These are phyloP conservation scores for Nasturtium officinale DNA, from an alignment of 345 rosid species.

Conservation along the genomic window DNA sequence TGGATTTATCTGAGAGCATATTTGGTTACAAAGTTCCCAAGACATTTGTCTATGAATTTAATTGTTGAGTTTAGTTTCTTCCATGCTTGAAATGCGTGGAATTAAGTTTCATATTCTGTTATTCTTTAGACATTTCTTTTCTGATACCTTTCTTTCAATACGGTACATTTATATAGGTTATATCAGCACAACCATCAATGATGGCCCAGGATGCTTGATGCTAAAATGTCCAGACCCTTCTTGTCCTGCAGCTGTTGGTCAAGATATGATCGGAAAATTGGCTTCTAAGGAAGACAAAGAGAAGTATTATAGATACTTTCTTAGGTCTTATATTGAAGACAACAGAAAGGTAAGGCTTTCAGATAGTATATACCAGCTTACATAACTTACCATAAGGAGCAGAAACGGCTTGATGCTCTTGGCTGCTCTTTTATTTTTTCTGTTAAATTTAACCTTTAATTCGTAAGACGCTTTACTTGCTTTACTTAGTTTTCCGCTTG, in stretches of 20 bases:
- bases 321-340: conserved; percentile 77
- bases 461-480: conserved; percentile 14
- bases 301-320: conserved; percentile 40
- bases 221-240: conserved; percentile 41
- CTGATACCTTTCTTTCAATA: conserved; percentile 5
- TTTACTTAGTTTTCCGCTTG: neutral
- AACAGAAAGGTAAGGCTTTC: conserved; percentile 65
- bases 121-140: neutral
- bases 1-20: conserved; percentile 6
- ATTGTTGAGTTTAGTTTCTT: conserved; percentile 10
- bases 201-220: conserved; percentile 45
- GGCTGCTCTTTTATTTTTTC: neutral
- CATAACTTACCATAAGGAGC: neutral
- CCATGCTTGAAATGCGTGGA: neutral
- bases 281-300: conserved; percentile 39
- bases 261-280: conserved; percentile 38
- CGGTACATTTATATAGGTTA: conserved; percentile 32
- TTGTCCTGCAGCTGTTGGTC: conserved; percentile 42
- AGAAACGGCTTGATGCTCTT: conserved; percentile 19
- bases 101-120: neutral
- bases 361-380: conserved; percentile 19
- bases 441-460: neutral
- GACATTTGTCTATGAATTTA: neutral
- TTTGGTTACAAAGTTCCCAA: neutral
- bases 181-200: conserved; percentile 40